Evolutionary conservation across 1,284 basidiomycete species (phyloP), one percentile per base, ranked within the genome.

Genomic region (Ustilago tritici): DNA sequence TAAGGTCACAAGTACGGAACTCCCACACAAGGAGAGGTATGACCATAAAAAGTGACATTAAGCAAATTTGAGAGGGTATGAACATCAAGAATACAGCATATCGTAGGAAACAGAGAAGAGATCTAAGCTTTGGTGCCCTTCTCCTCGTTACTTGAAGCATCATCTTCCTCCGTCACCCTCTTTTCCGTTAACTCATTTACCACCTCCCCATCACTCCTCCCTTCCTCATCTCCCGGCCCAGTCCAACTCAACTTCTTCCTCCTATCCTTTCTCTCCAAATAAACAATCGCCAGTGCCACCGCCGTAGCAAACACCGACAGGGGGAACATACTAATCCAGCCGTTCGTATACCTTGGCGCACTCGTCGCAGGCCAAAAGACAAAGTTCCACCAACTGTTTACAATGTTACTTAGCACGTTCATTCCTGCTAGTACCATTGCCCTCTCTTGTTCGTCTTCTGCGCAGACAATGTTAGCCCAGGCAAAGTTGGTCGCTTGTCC

Each of bases 401-500:
- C 67, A 1, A 79, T 61, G 64, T 78, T 81, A 54, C 43, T 53
- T 14, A 60, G 61, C 10, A 83, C 64, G 55, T 83, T 81, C 79
- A 81, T 81, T 2, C 64, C 69, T 10, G 70, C 74, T 36, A 84
- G 65, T 11, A 83, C 78, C 46, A 83, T 65, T 0, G 76, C 70
- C 6, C 84, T 55, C 38, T 82, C 81, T 64, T 85, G 81, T n/a
- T 83, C 80, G 70, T 85, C 84, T 14, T 63, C 50, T 0, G 57
- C 52, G 36, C 62, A 70, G 1, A 79, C 61, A n/a, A 82, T 78
- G 70, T 85, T 85, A 19, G 82, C 82, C 84, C 84, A 85, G 11
- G 80, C 73, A 60, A 85, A 85, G 68, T 85, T 85, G 61, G 75
- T 68, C 1, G 81, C 84, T n/a, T 83, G 83, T 2, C 84, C 84